Percentiles rank a stretch among this genome's conserved stretches.
These are phyloP conservation scores for Heterobasidion irregulare DNA, from an alignment of 1,284 basidiomycete species.

Conservation along the genomic window DNA sequence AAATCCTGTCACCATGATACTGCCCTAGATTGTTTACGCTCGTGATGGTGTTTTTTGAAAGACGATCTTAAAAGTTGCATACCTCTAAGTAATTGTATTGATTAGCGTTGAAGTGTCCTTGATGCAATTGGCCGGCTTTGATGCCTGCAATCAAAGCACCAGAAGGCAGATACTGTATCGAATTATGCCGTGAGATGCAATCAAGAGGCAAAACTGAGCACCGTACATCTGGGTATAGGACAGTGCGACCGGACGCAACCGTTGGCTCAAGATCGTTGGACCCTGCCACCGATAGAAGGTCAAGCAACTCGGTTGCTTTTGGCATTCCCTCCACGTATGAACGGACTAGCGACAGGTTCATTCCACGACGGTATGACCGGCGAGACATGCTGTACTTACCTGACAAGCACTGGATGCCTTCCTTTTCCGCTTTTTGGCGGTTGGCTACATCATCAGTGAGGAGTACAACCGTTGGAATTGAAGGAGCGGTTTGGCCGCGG, in stretches of 20 bases:
- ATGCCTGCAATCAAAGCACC: conserved; percentile 76
- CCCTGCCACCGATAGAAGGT: conserved; percentile 68
- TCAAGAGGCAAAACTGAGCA: neutral
- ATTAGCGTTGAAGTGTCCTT: conserved; percentile 94
- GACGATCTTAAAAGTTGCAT: conserved; percentile 9
- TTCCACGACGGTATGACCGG: neutral
- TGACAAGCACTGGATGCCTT: conserved; percentile 59
- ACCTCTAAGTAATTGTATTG: conserved; percentile 95
- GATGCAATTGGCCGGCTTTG: conserved; percentile 77
- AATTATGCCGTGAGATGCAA: neutral
- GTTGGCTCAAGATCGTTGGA: conserved; percentile 56
- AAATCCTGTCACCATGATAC: conserved; percentile 68
- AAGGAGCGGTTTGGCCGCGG: conserved; percentile 32
- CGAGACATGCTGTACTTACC: conserved; percentile 29
- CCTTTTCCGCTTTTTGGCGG: conserved; percentile 64
- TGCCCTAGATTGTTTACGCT: conserved; percentile 44
- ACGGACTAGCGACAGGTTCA: conserved; percentile 37
- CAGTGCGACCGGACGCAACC: conserved; percentile 36
- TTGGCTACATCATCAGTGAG: conserved; percentile 90
- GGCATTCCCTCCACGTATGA: conserved; percentile 75
- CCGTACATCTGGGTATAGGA: conserved; percentile 73
- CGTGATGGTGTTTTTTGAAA: neutral
- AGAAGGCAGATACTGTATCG: conserved; percentile 71
- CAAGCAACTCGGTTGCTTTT: conserved; percentile 59
- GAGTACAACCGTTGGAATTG: conserved; percentile 62